A percentile compares a stretch with the other conserved stretches of the same genome.
phyloP scores from a whole-genome alignment of 805 yeast species.

The Cyberlindnera saturnus region DNA sequence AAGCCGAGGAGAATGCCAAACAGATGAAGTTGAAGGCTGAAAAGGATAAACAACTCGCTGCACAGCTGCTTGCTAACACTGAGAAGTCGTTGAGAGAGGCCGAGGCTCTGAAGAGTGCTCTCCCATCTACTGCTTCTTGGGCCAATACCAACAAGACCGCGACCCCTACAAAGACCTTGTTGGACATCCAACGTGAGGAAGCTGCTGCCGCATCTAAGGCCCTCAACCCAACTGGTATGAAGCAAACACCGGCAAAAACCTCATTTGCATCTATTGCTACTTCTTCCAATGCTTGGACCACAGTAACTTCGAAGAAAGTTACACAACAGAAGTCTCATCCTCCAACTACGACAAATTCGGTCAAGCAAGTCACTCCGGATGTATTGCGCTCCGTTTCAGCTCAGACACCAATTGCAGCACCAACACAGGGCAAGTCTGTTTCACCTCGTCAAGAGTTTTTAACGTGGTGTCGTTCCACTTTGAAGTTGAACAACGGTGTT shows the following conservation, averaged over 20 bases:
- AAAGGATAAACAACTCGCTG: conserved; percentile 15
- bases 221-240: conserved; percentile 3
- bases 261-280: conserved; percentile 22
- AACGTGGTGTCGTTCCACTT: conserved; percentile 64
- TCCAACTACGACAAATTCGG: conserved; percentile 10
- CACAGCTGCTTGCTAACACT: conserved; percentile 16
- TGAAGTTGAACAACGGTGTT: conserved; percentile 68
- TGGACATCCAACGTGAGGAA: conserved; percentile 60
- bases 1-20: conserved; percentile 41
- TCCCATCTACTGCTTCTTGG: conserved; percentile 34
- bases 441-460: conserved; percentile 57
- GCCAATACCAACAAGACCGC: conserved; percentile 22
- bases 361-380: conserved; percentile 25
- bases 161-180: conserved; percentile 43
- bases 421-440: conserved; percentile 10
- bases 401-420: conserved; percentile 2
- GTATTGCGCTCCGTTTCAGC: conserved; percentile 33
- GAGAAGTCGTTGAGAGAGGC: conserved; percentile 13
- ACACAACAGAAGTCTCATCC: conserved; percentile 4
- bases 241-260: conserved; percentile 6
- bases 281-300: conserved; percentile 32
- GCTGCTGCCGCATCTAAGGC: conserved; percentile 29
- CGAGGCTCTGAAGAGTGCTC: conserved; percentile 16
- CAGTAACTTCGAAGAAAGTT: conserved; percentile 23
- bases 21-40: conserved; percentile 31